Percentiles rank a stretch among this genome's conserved stretches.
These are phyloP conservation scores for Ogataea corticis DNA, from an alignment of 805 yeast species.

Conservation along the genomic window DNA sequence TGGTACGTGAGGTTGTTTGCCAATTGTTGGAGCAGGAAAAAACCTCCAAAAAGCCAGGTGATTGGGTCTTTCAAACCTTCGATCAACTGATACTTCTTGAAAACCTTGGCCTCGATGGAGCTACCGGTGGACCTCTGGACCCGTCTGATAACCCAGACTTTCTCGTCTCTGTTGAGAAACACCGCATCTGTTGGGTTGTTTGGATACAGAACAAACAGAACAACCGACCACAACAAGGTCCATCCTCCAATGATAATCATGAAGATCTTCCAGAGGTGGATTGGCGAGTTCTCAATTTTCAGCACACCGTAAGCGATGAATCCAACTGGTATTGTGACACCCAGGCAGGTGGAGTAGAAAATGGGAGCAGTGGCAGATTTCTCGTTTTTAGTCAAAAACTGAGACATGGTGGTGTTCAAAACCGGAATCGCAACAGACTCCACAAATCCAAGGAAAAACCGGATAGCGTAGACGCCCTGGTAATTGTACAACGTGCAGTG, in stretches of 20 bases:
- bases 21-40: conserved; percentile 18
- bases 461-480: conserved; percentile 34
- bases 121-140: conserved; percentile 23
- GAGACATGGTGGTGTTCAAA: conserved; percentile 31
- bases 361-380: conserved; percentile 46
- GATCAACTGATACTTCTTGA: conserved; percentile 29
- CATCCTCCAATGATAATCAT: conserved; percentile 56
- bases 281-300: conserved; percentile 18
- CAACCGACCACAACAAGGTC: conserved; percentile 41
- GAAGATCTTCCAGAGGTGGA: conserved; percentile 44
- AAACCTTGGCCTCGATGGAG: conserved; percentile 26
- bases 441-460: conserved; percentile 39
- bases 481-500: conserved; percentile 42
- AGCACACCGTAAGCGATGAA: conserved; percentile 28
- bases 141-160: conserved; percentile 34
- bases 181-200: conserved; percentile 55
- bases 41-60: conserved; percentile 46
- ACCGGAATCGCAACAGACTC: conserved; percentile 29
- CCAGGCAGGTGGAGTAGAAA: conserved; percentile 48
- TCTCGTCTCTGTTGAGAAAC: conserved; percentile 38
- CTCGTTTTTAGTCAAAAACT: conserved; percentile 46
- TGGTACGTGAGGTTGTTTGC: conserved; percentile 24
- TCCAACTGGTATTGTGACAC: conserved; percentile 41
- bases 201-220: conserved; percentile 47
- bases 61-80: conserved; percentile 32